Evolutionary conservation across 306 rosid genomes (phyloP).

Genomic region (Quercus cerris): DNA sequence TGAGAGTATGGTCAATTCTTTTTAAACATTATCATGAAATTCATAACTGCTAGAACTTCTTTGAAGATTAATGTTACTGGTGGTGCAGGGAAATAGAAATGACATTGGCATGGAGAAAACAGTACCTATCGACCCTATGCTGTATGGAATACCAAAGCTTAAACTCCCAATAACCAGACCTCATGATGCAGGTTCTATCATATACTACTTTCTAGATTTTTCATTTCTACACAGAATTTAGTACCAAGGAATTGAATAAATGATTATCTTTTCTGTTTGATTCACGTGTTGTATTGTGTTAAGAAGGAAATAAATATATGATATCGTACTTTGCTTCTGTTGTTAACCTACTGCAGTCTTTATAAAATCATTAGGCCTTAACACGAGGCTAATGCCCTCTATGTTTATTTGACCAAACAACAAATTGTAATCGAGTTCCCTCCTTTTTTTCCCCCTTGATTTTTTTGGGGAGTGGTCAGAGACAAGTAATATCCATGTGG

Average conservation of each 20-base stretch:
- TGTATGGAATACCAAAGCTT: constrained; percentile 12
- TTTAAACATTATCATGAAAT: constrained; percentile 7
- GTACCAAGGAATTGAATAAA: background rate
- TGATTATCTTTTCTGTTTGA: background rate
- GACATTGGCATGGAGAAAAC: constrained; percentile 19
- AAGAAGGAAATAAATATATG: background rate
- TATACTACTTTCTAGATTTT: constrained; percentile 14
- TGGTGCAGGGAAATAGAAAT: constrained; percentile 30
- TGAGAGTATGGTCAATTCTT: constrained; percentile 10
- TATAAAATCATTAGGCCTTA: background rate
- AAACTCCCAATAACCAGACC: constrained; percentile 9
- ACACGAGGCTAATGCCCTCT: background rate
- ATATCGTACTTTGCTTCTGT: background rate
- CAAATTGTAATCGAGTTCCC: background rate
- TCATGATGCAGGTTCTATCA: constrained; percentile 37
- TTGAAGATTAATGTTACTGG: constrained; percentile 11
- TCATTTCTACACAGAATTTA: background rate
- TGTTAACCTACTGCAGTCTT: background rate
- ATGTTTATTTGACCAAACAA: background rate
- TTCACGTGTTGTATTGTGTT: background rate
- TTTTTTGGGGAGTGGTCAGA: background rate
- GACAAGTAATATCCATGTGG: background rate
- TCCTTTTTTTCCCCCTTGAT: background rate
- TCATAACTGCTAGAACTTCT: constrained; percentile 6
- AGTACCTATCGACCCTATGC: constrained; percentile 2